Base-by-base conservation (phyloP, 371 early-diverging fungal genomes). In the Rhizopus arrhizus region DNA sequence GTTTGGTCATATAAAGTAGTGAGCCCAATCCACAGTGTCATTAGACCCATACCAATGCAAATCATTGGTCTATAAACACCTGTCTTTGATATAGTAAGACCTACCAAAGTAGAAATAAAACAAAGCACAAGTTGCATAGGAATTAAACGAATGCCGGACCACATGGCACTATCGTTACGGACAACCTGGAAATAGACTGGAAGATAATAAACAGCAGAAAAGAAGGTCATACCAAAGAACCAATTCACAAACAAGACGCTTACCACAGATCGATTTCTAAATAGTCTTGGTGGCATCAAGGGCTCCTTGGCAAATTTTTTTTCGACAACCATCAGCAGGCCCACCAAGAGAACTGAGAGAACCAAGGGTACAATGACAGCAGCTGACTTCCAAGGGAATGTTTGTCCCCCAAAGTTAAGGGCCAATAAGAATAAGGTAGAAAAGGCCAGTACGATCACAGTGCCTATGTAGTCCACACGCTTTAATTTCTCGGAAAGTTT, bases 111-210 rank as follows among this genome's bases (percentile, higher is more conserved):
- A 31, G 70, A 61, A 4, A 61, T 62, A 2, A 61, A 31, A 54
- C 64, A 29, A 59, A 75, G 66, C 31, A 66, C 50, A 28, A 65
- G 46, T 4, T 77, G 67, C 69, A 82, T 60, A 5, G 80, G 78
- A 45, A 70, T 66, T 36, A 70, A 57, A 29, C 76, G 67, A 41
- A 85, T 62, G 16, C 86, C 86, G 6, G 81, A 80, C 70, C 75
- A 75, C 52, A 79, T 86, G 6, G 86, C 82, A 4, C 70, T 61
- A 41, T 77, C 73, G 11, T 73, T 75, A 11, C 62, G 70, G 1
- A 91, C 89, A 28, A 91, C 82, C 61, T 89, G 90, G 74, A 90
- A 91, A 70, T 88, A 94, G 13, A 91, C 73, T 13, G 95, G 94
- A 1, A 89, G 59, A 41, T 78, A 83, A 58, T 80, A 87, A 28